Evolutionary conservation across 306 rosid genomes (phyloP).

Genomic region (Inga laurina): DNA sequence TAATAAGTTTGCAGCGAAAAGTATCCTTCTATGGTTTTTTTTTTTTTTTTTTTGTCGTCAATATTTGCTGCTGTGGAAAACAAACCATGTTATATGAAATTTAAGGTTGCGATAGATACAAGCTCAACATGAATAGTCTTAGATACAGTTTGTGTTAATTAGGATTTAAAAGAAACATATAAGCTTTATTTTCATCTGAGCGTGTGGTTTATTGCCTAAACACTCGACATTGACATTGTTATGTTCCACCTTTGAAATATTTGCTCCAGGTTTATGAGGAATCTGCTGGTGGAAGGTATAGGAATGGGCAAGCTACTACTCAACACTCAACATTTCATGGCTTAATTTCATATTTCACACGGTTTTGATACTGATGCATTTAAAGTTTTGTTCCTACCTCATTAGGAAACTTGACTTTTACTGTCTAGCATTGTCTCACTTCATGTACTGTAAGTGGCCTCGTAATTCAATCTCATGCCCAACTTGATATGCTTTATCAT

Average conservation of each 20-base stretch:
- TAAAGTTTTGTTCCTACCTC: slow-evolving; percentile 9
- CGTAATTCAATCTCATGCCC: slow-evolving; percentile 9
- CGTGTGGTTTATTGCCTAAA: slow-evolving; percentile 12
- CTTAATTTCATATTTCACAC: slow-evolving; percentile 12
- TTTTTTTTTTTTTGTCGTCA: neutral
- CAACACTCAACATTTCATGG: neutral
- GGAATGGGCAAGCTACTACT: neutral
- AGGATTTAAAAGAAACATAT: neutral
- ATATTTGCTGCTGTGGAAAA: slow-evolving; percentile 11
- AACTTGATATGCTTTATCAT: slow-evolving; percentile 16
- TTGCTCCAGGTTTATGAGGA: slow-evolving; percentile 57
- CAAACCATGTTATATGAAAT: neutral
- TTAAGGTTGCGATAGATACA: neutral
- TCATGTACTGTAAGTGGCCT: slow-evolving; percentile 12
- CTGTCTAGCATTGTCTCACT: slow-evolving; percentile 16
- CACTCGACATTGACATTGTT: slow-evolving; percentile 33
- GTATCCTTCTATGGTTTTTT: slow-evolving; percentile 3
- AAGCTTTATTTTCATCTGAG: neutral
- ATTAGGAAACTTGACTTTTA: neutral
- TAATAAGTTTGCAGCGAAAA: slow-evolving; percentile 1
- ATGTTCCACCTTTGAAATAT: slow-evolving; percentile 27
- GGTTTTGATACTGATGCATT: neutral
- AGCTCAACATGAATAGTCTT: slow-evolving; percentile 5
- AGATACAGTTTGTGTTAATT: neutral
- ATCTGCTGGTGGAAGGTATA: slow-evolving; percentile 66